Percentiles rank a stretch among this genome's conserved stretches.
These are phyloP conservation scores for Flagelloscypha sp. DNA, from an alignment of 768 basidiomycete species.

Conservation along the genomic window DNA sequence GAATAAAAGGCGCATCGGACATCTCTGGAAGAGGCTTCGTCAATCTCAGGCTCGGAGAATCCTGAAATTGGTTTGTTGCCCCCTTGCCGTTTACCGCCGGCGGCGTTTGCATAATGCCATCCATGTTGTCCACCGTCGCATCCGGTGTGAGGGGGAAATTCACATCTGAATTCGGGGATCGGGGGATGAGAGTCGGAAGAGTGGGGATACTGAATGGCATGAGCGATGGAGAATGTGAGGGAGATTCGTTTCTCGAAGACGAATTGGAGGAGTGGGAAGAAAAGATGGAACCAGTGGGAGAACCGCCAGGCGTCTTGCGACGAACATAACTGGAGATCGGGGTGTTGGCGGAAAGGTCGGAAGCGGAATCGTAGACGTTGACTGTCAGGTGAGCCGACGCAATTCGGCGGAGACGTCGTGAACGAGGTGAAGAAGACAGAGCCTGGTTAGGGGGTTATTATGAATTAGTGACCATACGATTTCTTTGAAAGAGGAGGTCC, in stretches of 20 bases:
- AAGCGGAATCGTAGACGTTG: slow-evolving; percentile 39
- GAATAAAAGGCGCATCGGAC: slow-evolving; percentile 21
- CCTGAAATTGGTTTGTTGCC: no score
- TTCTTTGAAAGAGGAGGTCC: slow-evolving; percentile 3
- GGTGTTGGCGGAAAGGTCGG: slow-evolving; percentile 53
- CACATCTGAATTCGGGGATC: slow-evolving; percentile 34
- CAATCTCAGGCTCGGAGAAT: slow-evolving; percentile 11
- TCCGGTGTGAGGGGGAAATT: slow-evolving; percentile 33
- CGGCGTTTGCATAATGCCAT: no score
- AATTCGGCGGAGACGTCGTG: slow-evolving; percentile 32
- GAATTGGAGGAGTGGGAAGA: slow-evolving; percentile 28
- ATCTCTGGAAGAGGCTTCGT: slow-evolving; percentile 20
- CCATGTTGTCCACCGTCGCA: slow-evolving; percentile 24
- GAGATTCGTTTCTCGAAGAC: slow-evolving; percentile 26
- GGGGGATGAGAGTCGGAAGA: slow-evolving; percentile 47
- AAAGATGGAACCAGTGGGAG: slow-evolving; percentile 63
- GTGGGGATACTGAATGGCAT: slow-evolving; percentile 58
- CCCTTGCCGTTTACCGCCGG: no score
- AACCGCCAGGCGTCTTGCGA: slow-evolving; percentile 67
- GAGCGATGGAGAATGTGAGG: slow-evolving; percentile 21
- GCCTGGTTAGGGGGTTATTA: slow-evolving; percentile 18
- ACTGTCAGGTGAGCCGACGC: slow-evolving; percentile 38
- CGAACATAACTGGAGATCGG: slow-evolving; percentile 78
- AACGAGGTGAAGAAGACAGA: slow-evolving; percentile 30
- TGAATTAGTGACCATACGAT: slow-evolving; percentile 1